Evolutionary conservation across 1,139 yeast species (phyloP), one percentile per base, ranked within the genome.

Genomic region (Torulaspora globosa): DNA sequence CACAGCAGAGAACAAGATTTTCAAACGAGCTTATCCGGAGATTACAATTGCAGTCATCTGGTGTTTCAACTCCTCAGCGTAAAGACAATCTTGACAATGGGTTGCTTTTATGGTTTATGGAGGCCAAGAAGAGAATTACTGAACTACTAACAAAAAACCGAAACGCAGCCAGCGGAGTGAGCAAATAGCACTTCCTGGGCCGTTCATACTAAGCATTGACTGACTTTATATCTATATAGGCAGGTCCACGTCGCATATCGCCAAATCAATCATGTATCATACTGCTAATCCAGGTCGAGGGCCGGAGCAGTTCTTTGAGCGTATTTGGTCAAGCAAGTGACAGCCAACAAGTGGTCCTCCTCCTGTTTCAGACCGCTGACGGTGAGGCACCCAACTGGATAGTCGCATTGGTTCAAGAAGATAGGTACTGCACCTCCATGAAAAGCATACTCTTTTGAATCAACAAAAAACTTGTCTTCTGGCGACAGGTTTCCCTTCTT

Each of bases 401-500:
- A 71, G 52, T 73, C 80, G 32, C 68, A 59, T 23, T 70, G 69
- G 10, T 64, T 61, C 14, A 78, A 67, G 41, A 73, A 70, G 40
- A 80, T 65, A 1, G 85, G 84, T 44, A 80, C 73, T 44, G 79
- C 78, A 36, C 86, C 86, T 9, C 85, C 87, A 54, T 79, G 84
- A 41, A 72, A 63, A 9, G 84, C 80, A 55, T 70, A 80, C n/a
- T 78, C 80, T 23, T 55, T 51, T 15, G 74, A 68, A 19, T 72
- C 67, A 18, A 68, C 58, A 52, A 68, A 73, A 49, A 70, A 69
- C n/a, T 72, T 74, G 15, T 71, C 71, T 31, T 57, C 62, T 19
- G 61, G 56, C 8, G 54, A 50, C 14, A 43, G 46, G 5, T 32
- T 36, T 2, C 37, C 42, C 44, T 53, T 53, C 58, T 77, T 75